Evolutionary conservation across 306 rosid genomes (phyloP).

Genomic region (Cicer chorassanicum): DNA sequence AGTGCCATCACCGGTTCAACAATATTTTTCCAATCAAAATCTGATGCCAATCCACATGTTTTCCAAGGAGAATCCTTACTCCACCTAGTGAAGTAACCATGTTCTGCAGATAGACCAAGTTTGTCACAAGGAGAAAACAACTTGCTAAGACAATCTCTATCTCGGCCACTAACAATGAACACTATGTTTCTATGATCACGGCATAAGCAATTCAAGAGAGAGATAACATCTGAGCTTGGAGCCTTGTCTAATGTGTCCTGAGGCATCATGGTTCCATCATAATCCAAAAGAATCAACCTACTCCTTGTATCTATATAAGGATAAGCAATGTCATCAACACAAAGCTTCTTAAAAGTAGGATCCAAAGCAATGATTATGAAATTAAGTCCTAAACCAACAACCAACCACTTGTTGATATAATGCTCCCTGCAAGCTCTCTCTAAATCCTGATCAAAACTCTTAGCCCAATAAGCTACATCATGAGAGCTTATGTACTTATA

Average conservation of each 20-base stretch:
- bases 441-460: conserved; percentile 76
- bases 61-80: conserved; percentile 61
- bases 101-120: conserved; percentile 77
- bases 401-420: conserved; percentile 60
- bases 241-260: conserved; percentile 52
- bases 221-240: conserved; percentile 60
- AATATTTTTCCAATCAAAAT: conserved; percentile 65
- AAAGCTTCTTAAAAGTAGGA: conserved; percentile 65
- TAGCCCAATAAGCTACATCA: conserved; percentile 75
- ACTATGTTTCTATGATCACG: conserved; percentile 67
- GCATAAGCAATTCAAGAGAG: conserved; percentile 63
- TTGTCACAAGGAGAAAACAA: conserved; percentile 73
- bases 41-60: conserved; percentile 53
- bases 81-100: conserved; percentile 81
- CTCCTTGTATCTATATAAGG: conserved; percentile 53
- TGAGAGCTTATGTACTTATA: conserved; percentile 77
- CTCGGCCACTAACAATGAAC: conserved; percentile 83
- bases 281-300: conserved; percentile 74
- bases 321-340: conserved; percentile 46
- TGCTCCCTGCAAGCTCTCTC: conserved; percentile 68
- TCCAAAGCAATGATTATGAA: conserved; percentile 71
- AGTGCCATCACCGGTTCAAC: conserved; percentile 74
- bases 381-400: conserved; percentile 63
- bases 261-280: conserved; percentile 80
- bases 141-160: conserved; percentile 57